These are phyloP conservation scores for Themeda triandra DNA, from an alignment of 176 grass and related monocot species.

Conservation along the genomic window DNA sequence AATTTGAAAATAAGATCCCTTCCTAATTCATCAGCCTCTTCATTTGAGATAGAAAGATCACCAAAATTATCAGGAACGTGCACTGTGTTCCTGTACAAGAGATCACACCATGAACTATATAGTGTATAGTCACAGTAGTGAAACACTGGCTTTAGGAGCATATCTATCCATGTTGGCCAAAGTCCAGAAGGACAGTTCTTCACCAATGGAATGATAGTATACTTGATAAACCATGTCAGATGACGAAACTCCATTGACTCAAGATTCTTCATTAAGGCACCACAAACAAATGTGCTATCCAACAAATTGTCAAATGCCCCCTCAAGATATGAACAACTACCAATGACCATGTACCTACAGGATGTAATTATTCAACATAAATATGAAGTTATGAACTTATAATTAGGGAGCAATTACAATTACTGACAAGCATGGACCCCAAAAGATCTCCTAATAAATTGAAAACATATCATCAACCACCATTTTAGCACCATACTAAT, in stretches of 20 bases:
- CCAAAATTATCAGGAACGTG: constrained; percentile 9
- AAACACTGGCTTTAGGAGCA: constrained; percentile 1
- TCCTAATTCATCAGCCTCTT: background rate
- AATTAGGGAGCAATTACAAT: too few relatives aligned
- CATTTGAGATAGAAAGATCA: background rate
- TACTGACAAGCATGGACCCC: too few relatives aligned
- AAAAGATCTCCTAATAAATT: too few relatives aligned
- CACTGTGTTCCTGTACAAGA: background rate
- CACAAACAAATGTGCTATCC: constrained; percentile 15
- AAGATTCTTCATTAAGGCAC: constrained; percentile 3
- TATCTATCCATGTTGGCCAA: constrained; percentile 7
- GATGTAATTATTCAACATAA: background rate
- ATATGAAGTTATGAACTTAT: too few relatives aligned
- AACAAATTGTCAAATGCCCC: background rate
- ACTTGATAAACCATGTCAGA: constrained; percentile 4
- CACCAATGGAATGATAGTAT: constrained; percentile 6
- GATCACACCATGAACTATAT: background rate
- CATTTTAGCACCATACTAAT: too few relatives aligned
- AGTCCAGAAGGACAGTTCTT: background rate
- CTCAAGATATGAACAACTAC: constrained; percentile 15
- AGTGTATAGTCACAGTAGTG: background rate
- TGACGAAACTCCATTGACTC: constrained; percentile 10
- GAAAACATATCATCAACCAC: too few relatives aligned
- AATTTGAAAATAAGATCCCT: constrained; percentile 17
- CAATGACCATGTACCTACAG: constrained; percentile 21